Base-by-base conservation (phyloP, 192 early-diverging fungal genomes). In the Linnemannia exigua region DNA sequence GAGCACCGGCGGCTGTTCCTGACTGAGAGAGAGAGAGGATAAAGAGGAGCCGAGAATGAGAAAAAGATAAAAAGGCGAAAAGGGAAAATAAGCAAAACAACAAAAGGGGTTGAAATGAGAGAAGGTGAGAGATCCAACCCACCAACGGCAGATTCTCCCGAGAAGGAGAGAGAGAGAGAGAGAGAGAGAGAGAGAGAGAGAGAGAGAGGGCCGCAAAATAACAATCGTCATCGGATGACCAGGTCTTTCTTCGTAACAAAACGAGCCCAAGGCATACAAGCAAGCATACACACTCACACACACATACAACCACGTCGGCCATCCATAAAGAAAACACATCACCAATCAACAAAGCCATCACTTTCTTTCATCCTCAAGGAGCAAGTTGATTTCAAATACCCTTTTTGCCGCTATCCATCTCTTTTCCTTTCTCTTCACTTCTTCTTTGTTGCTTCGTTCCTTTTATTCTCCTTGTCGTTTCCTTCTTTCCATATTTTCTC, bases 401-500 rank as follows among this genome's bases (percentile, higher is more conserved):
- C 41, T 15, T 28, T 50, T 50, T n/a, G 22, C 46, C n/a, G n/a
- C n/a, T n/a, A n/a, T n/a, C n/a, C n/a, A n/a, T n/a, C n/a, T 31
- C 9, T 33, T 16, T 31, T 71, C 37, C 17, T 70, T 41, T 47
- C 0, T 71, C 37, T 31, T 51, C 31, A 15, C 50, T 11, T 74
- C 31, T 76, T 58, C 6, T 36, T 48, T 37, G 8, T 48, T 48
- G 12, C 14, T 14, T 74, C 37, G 3, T 9, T 81, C 79, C 69
- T 51, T n/a, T 58, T 67, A 33, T 58, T 74, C 51, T 28, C 17
- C 51, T 75, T 72, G 9, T 11, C 6, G 0, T 58, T 25, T 15
- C 48, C 3, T 58, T 72, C 52, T 47, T 58, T 81, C 54, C 52
- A 41, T 73, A n/a, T 76, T 66, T 77, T 36, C 66, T 66, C 37